phyloP scores from a whole-genome alignment of 1,139 yeast genomes.

The Lodderomyces parapsilosis region DNA sequence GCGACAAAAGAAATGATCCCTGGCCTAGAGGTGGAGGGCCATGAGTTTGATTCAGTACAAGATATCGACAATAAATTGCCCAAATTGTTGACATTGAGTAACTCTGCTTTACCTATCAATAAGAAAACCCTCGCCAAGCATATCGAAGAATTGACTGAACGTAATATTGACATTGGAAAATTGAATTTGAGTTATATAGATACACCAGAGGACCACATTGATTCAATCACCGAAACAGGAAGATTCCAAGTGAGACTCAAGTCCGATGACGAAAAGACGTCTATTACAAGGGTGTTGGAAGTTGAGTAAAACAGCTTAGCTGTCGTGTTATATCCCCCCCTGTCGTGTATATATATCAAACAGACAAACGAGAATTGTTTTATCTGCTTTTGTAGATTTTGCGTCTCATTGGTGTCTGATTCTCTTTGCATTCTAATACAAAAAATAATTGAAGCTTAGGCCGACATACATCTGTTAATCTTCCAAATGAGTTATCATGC shows the following conservation, averaged over 20 bases:
- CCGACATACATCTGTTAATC: too few species aligned
- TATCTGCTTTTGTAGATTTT: neutral
- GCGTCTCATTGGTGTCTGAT: too few species aligned
- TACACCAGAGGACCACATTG: conserved; percentile 15
- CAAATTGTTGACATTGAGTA: conserved; percentile 20
- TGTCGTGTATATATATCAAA: neutral
- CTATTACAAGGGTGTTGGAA: conserved; percentile 10
- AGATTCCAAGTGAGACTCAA: conserved; percentile 28
- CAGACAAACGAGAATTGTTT: neutral
- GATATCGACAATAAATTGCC: conserved; percentile 37
- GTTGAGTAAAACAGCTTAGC: conserved; percentile 13
- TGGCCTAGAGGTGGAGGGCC: conserved; percentile 4
- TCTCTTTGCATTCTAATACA: neutral
- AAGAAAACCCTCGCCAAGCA: conserved; percentile 24
- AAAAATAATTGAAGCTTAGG: too few species aligned
- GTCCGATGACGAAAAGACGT: conserved; percentile 22
- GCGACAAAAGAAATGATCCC: conserved; percentile 1
- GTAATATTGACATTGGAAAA: conserved; percentile 25
- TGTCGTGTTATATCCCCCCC: neutral
- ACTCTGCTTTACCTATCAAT: conserved; percentile 27
- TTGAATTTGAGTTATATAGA: conserved; percentile 13
- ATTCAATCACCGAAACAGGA: conserved; percentile 28
- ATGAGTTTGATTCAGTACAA: conserved; percentile 18
- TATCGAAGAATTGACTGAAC: conserved; percentile 14
- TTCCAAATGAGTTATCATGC: conserved; percentile 7